Evolutionary conservation across 2,329 filamentous ascomycete species (phyloP).

Genomic region (Hirsutella rhossiliensis): DNA sequence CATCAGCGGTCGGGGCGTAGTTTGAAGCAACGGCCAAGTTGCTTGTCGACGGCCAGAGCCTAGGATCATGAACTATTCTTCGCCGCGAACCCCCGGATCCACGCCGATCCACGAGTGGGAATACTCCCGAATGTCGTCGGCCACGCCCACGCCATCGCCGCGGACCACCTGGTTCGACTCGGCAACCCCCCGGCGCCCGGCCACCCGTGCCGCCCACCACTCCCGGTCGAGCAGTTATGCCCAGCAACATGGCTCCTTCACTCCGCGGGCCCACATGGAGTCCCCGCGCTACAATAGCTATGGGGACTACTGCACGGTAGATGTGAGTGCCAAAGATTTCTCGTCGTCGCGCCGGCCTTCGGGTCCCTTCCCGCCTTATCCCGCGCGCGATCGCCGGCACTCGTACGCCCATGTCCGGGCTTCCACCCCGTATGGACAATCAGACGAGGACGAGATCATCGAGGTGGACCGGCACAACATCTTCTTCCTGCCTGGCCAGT

Average conservation of each 20-base stretch:
- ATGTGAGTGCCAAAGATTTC: conserved; percentile 49
- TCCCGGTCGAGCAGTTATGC: conserved; percentile 25
- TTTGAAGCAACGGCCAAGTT: neutral
- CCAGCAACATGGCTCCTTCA: conserved; percentile 21
- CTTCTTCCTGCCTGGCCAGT: conserved; percentile 39
- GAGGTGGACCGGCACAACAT: conserved; percentile 40
- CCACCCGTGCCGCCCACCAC: conserved; percentile 33
- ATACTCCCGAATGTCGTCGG: conserved; percentile 39
- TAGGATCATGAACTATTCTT: conserved; percentile 23
- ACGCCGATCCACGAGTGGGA: conserved; percentile 39
- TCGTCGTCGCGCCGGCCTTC: conserved; percentile 30
- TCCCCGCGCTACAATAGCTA: conserved; percentile 51
- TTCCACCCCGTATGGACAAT: conserved; percentile 47
- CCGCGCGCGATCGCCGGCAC: conserved; percentile 40
- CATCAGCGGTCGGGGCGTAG: neutral
- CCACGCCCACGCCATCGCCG: conserved; percentile 45
- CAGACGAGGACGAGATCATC: conserved; percentile 51
- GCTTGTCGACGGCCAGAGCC: neutral
- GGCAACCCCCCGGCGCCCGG: conserved; percentile 38
- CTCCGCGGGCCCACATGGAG: conserved; percentile 35
- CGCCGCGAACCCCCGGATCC: conserved; percentile 29
- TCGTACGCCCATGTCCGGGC: conserved; percentile 48
- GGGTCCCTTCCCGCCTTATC: conserved; percentile 17
- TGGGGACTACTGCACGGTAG: conserved; percentile 51
- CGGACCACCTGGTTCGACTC: conserved; percentile 37